A percentile compares a stretch with the other conserved stretches of the same genome.
Evolutionary conservation across 345 rosid genomes (phyloP).

Genomic region (Rhodamnia argentea): DNA sequence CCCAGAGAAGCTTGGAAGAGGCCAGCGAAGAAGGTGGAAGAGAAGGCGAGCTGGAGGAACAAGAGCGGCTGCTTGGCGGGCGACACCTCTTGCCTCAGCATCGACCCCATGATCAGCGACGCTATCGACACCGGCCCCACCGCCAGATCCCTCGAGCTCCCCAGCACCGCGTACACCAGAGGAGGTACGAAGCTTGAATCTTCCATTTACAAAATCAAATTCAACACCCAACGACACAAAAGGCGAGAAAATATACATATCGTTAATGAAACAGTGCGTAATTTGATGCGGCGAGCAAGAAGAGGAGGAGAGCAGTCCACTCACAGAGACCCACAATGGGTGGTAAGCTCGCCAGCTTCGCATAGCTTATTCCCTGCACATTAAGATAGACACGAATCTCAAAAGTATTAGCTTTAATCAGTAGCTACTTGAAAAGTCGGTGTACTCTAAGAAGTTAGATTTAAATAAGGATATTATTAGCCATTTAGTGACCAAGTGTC

Average conservation of each 20-base stretch:
- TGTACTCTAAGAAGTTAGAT: neutral
- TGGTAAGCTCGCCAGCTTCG: slow-evolving; percentile 85
- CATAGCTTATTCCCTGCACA: slow-evolving; percentile 86
- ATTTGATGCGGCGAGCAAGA: neutral
- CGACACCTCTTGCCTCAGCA: slow-evolving; percentile 82
- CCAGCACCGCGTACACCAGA: slow-evolving; percentile 81
- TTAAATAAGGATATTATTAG: neutral
- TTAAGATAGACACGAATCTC: neutral
- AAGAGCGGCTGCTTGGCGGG: slow-evolving; percentile 47
- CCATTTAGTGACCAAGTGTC: neutral
- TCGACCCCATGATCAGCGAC: slow-evolving; percentile 86
- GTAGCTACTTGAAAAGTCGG: neutral
- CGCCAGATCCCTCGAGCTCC: slow-evolving; percentile 93
- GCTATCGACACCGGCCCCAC: slow-evolving; percentile 96
- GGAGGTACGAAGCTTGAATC: slow-evolving; percentile 99
- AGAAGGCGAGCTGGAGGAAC: slow-evolving; percentile 81
- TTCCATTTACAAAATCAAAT: neutral
- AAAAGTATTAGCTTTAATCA: neutral
- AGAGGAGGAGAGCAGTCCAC: slow-evolving; percentile 7
- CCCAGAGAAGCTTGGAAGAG: slow-evolving; percentile 92
- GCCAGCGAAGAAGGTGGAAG: slow-evolving; percentile 93
- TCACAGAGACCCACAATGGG: slow-evolving; percentile 93
- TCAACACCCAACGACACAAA: neutral
- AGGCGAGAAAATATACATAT: neutral
- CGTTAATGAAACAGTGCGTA: neutral